A percentile compares a stretch with the other conserved stretches of the same genome.
Conservation (phyloP, 1,284 basidiomycete species). For the Austroboletus niveus region DNA sequence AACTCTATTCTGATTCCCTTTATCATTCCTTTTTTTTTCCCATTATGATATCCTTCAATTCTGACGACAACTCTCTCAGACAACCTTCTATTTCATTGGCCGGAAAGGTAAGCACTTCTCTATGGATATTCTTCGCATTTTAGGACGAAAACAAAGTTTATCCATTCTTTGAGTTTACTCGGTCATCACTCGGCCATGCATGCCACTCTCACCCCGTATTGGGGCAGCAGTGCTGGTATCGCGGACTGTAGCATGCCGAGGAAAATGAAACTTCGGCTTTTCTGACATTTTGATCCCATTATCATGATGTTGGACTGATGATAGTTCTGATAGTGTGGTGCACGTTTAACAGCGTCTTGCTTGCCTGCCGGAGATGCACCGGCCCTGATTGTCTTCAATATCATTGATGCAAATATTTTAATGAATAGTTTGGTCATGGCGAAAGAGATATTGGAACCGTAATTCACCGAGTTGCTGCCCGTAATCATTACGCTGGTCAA, state of each 20-base stretch:
- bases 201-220: slow-evolving; percentile 48
- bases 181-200: slow-evolving; percentile 32
- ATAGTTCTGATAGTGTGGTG: no score
- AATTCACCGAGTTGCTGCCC: no score
- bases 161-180: slow-evolving; percentile 75
- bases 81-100: not conserved
- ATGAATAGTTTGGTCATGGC: no score
- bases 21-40: slow-evolving; percentile 5
- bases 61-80: slow-evolving; percentile 6
- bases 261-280: slow-evolving; percentile 68
- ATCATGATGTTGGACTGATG: no score
- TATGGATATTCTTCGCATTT: slow-evolving; percentile 3
- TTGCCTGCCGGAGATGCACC: no score
- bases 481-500: no score
- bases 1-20: slow-evolving; percentile 50
- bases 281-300: slow-evolving; percentile 44
- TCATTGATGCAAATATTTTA: no score
- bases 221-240: slow-evolving; percentile 41
- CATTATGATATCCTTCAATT: not conserved
- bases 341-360: no score
- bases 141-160: slow-evolving; percentile 71
- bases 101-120: slow-evolving; percentile 18
- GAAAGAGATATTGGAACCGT: no score
- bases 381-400: no score
- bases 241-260: slow-evolving; percentile 36